phyloP scores from a whole-genome alignment of 2,329 filamentous ascomycete genomes.

The Thelonectria blattea region DNA sequence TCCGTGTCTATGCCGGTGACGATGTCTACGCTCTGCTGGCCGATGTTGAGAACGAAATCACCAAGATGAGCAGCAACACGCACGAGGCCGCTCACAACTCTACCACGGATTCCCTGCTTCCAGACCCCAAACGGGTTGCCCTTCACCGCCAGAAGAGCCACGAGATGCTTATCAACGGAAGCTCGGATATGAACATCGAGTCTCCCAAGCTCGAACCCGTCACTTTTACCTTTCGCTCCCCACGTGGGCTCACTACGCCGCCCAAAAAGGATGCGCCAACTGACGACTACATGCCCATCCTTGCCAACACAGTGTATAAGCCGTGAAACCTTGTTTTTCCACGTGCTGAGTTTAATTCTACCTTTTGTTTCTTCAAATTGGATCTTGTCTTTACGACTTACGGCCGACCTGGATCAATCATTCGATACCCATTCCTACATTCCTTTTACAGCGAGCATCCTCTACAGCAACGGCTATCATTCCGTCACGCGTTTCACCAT shows the following conservation, averaged over 20 bases:
- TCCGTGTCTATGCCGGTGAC: conserved; percentile 70
- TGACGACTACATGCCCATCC: conserved; percentile 46
- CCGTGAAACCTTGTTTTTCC: conserved; percentile 38
- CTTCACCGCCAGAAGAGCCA: conserved; percentile 58
- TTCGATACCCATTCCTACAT: conserved; percentile 35
- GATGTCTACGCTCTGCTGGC: conserved; percentile 71
- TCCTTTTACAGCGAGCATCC: conserved; percentile 22
- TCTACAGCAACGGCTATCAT: neutral
- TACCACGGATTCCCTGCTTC: conserved; percentile 13
- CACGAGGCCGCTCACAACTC: conserved; percentile 11
- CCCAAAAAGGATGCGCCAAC: conserved; percentile 42
- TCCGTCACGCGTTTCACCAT: conserved; percentile 12
- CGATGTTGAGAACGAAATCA: conserved; percentile 63
- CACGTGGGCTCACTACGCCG: conserved; percentile 45
- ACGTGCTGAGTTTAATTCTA: conserved; percentile 7
- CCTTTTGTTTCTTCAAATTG: neutral
- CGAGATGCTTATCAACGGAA: conserved; percentile 52
- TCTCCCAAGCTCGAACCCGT: conserved; percentile 38
- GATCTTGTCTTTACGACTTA: conserved; percentile 32
- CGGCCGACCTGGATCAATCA: conserved; percentile 37
- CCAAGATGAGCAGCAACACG: conserved; percentile 42
- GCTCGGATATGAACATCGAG: conserved; percentile 30
- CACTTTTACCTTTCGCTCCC: conserved; percentile 31
- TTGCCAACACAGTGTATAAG: conserved; percentile 59
- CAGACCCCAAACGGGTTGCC: conserved; percentile 44